phyloP scores from a whole-genome alignment of 805 yeast genomes.

The Candida endomychidarum region DNA sequence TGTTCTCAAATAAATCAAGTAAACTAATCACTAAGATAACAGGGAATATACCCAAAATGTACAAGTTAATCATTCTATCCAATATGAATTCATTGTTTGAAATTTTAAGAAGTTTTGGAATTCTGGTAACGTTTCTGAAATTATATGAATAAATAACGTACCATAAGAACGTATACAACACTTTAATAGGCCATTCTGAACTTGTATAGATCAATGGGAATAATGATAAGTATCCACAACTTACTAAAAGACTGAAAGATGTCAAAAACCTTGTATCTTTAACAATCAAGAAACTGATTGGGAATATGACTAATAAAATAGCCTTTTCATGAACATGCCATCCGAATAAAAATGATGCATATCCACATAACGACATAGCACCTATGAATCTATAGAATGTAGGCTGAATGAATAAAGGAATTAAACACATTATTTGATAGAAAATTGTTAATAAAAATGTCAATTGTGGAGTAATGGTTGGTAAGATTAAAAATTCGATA shows the following conservation, averaged over 20 bases:
- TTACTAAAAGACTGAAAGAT: constrained; percentile 67
- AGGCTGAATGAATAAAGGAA: constrained; percentile 71
- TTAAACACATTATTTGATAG: constrained; percentile 74
- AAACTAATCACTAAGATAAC: constrained; percentile 47
- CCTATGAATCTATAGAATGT: constrained; percentile 79
- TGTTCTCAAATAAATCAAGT: constrained; percentile 56
- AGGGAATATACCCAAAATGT: constrained; percentile 65
- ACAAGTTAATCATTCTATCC: constrained; percentile 68
- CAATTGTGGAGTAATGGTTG: constrained; percentile 72
- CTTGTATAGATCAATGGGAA: constrained; percentile 84
- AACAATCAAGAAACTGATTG: constrained; percentile 74
- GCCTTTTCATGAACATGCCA: constrained; percentile 99
- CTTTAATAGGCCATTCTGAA: constrained; percentile 76
- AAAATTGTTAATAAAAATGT: constrained; percentile 82
- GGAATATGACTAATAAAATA: constrained; percentile 82
- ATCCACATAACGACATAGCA: constrained; percentile 84
- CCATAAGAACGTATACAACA: constrained; percentile 80
- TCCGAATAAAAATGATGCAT: constrained; percentile 88
- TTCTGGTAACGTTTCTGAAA: constrained; percentile 65
- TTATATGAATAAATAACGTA: constrained; percentile 72
- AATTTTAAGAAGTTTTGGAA: constrained; percentile 41
- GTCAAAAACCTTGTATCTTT: constrained; percentile 69
- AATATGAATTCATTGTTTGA: constrained; percentile 39
- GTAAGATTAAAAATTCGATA: constrained; percentile 75
- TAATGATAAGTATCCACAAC: constrained; percentile 82